Evolutionary conservation across 306 rosid genomes (phyloP), one percentile per base, ranked within the genome.

Genomic region (Dalbergia oliveri): DNA sequence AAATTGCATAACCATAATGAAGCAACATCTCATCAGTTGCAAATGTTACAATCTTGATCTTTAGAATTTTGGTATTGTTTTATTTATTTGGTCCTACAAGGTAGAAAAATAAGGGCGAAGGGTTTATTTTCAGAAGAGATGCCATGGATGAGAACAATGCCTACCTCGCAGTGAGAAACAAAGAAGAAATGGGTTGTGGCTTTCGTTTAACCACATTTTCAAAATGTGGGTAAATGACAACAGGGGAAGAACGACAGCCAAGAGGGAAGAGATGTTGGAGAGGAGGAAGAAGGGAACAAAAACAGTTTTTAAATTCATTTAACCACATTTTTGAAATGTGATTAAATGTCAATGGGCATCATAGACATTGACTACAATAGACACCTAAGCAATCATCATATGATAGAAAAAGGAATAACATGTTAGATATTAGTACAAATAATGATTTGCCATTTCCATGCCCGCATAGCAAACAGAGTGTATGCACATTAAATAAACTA

Each of bases 101-200:
- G n/a, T 67, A 54, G 70, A 73, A 56, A 53, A 21, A 1, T 71
- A 41, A 51, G 49, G 43, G 15, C 53, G 72, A 68, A 35, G 10
- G 59, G 15, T 39, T 39, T 31, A 53, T 23, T 26, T 50, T 41
- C 62, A 41, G 23, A 21, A 21, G 23, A 21, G 23, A 21, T 21
- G 23, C 23, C 0, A 1, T 21, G 0, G 23, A 21, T 1, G 0
- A 21, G 23, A 21, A 21, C 23, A 0, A 21, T 21, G 23, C 23
- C 23, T 21, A 21, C 23, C 23, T 0, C 23, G 23, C 23, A 21
- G 23, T 1, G 23, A 21, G 23, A 21, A 21, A 21, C 1, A 21
- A 21, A 21, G 23, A 21, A 21, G 23, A 21, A 21, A 21, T 21
- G 23, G 23, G 23, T 21, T 21, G 23, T 21, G 23, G 23, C 1